phyloP scores from a whole-genome alignment of 1,139 yeast species.

The Wickerhamomyces sp. region DNA sequence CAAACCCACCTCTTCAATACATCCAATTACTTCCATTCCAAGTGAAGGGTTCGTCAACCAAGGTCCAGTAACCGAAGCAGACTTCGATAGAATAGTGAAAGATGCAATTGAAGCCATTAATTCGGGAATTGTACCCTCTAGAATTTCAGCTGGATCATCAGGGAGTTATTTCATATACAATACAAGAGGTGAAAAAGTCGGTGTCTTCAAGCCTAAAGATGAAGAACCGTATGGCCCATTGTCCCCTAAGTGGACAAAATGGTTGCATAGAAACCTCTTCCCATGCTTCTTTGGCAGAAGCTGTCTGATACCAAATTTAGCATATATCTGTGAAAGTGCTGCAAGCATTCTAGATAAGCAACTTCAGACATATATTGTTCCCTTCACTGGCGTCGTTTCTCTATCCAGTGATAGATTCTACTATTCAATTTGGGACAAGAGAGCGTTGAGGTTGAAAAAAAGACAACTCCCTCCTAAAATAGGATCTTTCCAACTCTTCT shows the following conservation, averaged over 20 bases:
- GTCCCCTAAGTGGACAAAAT: constrained; percentile 77
- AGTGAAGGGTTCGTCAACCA: constrained; percentile 26
- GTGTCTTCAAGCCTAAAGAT: constrained; percentile 74
- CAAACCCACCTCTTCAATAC: constrained; percentile 32
- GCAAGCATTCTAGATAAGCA: constrained; percentile 62
- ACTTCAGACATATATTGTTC: constrained; percentile 56
- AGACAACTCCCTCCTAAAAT: constrained; percentile 40
- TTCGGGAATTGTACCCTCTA: constrained; percentile 37
- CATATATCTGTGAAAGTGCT: constrained; percentile 69
- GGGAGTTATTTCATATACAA: constrained; percentile 63
- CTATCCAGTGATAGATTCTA: constrained; percentile 53
- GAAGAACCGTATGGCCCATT: constrained; percentile 80
- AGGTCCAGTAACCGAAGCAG: constrained; percentile 28
- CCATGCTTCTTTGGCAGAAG: constrained; percentile 77
- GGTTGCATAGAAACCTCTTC: constrained; percentile 70
- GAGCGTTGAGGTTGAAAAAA: constrained; percentile 20
- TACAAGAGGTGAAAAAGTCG: constrained; percentile 34
- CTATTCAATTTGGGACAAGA: constrained; percentile 47
- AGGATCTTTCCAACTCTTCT: constrained; percentile 66
- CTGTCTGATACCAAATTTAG: constrained; percentile 67
- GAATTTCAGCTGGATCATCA: constrained; percentile 64
- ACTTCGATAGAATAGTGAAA: constrained; percentile 35
- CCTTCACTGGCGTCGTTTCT: constrained; percentile 56
- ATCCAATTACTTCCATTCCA: constrained; percentile 26
- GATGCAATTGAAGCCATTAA: constrained; percentile 41